phyloP scores from a whole-genome alignment of 495 filamentous ascomycete genomes.

The Penicillium atrosanguineum region DNA sequence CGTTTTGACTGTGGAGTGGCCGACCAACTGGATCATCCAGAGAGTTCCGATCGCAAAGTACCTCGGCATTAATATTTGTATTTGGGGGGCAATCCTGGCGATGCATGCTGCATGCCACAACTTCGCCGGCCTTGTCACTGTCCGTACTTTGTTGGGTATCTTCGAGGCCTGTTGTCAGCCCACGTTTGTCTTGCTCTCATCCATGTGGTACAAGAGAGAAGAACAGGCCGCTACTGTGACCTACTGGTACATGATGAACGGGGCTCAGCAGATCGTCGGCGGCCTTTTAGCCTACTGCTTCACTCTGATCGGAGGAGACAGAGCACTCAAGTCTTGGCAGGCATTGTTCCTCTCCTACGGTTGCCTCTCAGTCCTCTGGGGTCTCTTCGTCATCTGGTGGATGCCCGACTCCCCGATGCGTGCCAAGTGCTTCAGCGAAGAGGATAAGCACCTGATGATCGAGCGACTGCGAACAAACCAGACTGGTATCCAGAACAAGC shows the following conservation, averaged over 20 bases:
- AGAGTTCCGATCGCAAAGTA: slow-evolving; percentile 61
- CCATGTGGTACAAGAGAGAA: slow-evolving; percentile 72
- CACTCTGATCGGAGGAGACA: slow-evolving; percentile 45
- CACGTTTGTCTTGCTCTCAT: slow-evolving; percentile 54
- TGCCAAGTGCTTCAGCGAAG: slow-evolving; percentile 47
- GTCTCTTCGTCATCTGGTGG: slow-evolving; percentile 43
- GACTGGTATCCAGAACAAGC: slow-evolving; percentile 53
- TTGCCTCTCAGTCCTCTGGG: slow-evolving; percentile 50
- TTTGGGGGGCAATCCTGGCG: slow-evolving; percentile 58
- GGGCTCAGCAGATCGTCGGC: slow-evolving; percentile 54
- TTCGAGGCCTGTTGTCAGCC: slow-evolving; percentile 69
- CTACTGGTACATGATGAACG: slow-evolving; percentile 74
- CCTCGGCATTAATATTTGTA: slow-evolving; percentile 57
- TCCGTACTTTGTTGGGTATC: slow-evolving; percentile 62
- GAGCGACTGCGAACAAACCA: slow-evolving; percentile 48
- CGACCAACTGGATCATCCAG: slow-evolving; percentile 58
- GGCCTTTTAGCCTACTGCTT: slow-evolving; percentile 59
- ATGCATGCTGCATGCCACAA: slow-evolving; percentile 56
- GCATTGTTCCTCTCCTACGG: slow-evolving; percentile 61
- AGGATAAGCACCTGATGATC: slow-evolving; percentile 49
- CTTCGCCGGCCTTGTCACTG: slow-evolving; percentile 54
- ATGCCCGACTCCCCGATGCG: slow-evolving; percentile 52
- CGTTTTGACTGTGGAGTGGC: slow-evolving; percentile 54
- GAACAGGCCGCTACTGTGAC: slow-evolving; percentile 64
- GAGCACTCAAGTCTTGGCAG: slow-evolving; percentile 52